A percentile compares a stretch with the other conserved stretches of the same genome.
phyloP scores from a whole-genome alignment of 331 rosid genomes.

The Pyrus hybrid region DNA sequence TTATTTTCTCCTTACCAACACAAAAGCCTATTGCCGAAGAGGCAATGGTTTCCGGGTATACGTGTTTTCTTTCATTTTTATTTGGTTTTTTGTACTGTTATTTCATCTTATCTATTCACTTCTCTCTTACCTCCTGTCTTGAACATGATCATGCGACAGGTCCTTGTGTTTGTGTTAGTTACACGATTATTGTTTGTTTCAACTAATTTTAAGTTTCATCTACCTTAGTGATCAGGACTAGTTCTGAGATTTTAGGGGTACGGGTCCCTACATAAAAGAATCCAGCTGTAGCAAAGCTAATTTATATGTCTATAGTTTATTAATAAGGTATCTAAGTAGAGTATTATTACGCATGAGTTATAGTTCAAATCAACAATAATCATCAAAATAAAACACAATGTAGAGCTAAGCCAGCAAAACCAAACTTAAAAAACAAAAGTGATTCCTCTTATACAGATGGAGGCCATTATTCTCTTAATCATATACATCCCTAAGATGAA shows the following conservation, averaged over 20 bases:
- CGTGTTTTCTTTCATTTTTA: neutral
- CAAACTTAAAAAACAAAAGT: neutral
- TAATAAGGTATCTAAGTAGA: neutral
- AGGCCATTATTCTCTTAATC: neutral
- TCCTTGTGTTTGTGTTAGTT: neutral
- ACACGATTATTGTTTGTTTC: neutral
- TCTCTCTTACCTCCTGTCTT: too few relatives aligned
- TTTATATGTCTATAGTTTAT: neutral
- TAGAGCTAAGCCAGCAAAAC: neutral
- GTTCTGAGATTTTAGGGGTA: neutral
- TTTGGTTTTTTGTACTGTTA: neutral
- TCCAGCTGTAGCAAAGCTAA: neutral
- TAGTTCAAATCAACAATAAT: neutral
- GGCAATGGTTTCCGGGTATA: slow-evolving; percentile 23
- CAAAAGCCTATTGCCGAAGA: slow-evolving; percentile 44
- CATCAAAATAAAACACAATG: neutral
- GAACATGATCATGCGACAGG: too few relatives aligned
- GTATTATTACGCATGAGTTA: too few relatives aligned
- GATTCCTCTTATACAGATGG: neutral
- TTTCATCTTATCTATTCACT: neutral
- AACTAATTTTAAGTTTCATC: neutral
- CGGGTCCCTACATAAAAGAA: neutral
- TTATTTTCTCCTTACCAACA: slow-evolving; percentile 49
- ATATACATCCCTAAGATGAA: neutral
- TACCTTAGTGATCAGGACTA: fast-evolving